Percentiles rank a stretch among this genome's conserved stretches.
Conservation (phyloP, 306 rosid genomes). For the Oxytropis ochrocephala region DNA sequence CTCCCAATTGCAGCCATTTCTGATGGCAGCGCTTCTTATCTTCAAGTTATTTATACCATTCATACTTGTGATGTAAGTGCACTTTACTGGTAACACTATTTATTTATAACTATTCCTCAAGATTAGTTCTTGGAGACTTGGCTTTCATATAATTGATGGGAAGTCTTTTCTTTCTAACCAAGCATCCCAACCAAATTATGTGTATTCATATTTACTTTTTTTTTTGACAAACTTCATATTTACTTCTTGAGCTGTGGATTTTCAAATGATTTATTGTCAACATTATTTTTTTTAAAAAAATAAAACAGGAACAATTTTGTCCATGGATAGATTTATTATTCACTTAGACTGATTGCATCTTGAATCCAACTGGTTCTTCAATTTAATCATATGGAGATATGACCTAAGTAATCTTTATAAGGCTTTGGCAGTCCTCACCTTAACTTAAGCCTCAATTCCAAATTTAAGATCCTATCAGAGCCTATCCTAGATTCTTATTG, state of each 20-base stretch:
- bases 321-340: not conserved
- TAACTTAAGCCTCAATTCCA: too few species aligned
- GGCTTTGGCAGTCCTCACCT: too few species aligned
- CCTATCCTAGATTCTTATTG: too few species aligned
- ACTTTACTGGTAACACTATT: conserved; percentile 2
- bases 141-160: not conserved
- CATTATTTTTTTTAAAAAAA: not conserved
- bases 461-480: too few species aligned
- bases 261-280: not conserved
- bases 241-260: conserved; percentile 6
- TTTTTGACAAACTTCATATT: too few species aligned
- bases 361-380: conserved; percentile 15
- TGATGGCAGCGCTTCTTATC: conserved; percentile 87
- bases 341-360: not conserved
- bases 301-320: not conserved
- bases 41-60: conserved; percentile 87
- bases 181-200: not conserved
- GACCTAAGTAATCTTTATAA: too few species aligned
- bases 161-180: not conserved
- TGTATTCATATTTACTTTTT: not conserved
- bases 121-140: conserved; percentile 10
- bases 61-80: conserved; percentile 85
- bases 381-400: not conserved
- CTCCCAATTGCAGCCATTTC: conserved; percentile 64
- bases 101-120: not conserved